These are phyloP conservation scores for Talaromyces stipitatus DNA, from an alignment of 495 filamentous ascomycete genomes.

Conservation along the genomic window DNA sequence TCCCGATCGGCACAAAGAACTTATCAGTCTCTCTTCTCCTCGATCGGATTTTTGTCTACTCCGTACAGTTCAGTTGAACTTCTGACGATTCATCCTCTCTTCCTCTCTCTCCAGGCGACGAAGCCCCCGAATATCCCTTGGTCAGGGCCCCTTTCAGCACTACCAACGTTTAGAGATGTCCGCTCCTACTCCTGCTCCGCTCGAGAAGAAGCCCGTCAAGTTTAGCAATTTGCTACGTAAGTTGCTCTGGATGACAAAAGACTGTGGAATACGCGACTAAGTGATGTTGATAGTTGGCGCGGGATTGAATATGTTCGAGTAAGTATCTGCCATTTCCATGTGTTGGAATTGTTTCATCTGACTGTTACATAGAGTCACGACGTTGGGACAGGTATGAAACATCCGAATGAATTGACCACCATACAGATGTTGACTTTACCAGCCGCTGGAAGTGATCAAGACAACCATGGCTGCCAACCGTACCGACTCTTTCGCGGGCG, in stretches of 20 bases:
- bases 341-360: conserved; percentile 12
- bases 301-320: conserved; percentile 96
- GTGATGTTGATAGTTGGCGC: conserved; percentile 57
- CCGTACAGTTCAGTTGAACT: neutral
- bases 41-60: neutral
- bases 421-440: conserved; percentile 16
- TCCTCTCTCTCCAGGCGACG: neutral
- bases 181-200: conserved; percentile 42
- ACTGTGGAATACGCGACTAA: neutral
- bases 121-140: conserved; percentile 56
- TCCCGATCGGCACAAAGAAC: neutral
- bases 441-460: conserved; percentile 98
- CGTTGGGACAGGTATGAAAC: conserved; percentile 64
- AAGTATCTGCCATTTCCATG: no score
- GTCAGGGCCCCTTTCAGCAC: conserved; percentile 71
- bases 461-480: conserved; percentile 98
- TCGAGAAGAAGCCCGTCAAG: conserved; percentile 99
- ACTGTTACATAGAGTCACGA: conserved; percentile 59
- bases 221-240: conserved; percentile 92
- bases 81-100: neutral
- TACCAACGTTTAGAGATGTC: conserved; percentile 40
- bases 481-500: conserved; percentile 73
- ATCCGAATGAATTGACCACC: conserved; percentile 10
- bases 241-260: conserved; percentile 12
- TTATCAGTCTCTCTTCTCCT: neutral